Evolutionary conservation across 345 rosid species (phyloP), one percentile per base, ranked within the genome.

Genomic region (Aegle marmelos): DNA sequence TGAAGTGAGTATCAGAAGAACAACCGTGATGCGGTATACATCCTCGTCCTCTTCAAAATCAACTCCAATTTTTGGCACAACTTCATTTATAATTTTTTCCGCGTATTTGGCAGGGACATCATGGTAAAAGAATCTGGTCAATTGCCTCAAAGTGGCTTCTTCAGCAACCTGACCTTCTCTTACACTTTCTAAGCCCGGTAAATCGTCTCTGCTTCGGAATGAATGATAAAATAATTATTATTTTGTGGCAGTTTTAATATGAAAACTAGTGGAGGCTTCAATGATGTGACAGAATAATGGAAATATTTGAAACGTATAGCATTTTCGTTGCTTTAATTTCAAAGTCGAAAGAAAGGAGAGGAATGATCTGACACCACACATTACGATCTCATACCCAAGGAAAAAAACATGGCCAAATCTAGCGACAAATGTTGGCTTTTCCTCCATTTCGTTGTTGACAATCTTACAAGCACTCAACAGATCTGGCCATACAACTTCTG

Each of bases 381-480:
- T 48, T 25, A 28, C 22, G 21, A 31, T 19, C 33, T 39, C 68
- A 41, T 64, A 83, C 83, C 79, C 60, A 4, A 17, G 62, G 30
- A 84, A 84, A 72, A 73, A 61, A 54, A 76, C 59, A 13, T 79
- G 79, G 62, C 87, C 87, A 31, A 84, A 48, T 63, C 82, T 78
- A 71, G 79, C 87, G 22, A 81, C 74, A 31, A 84, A 17, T 61
- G 45, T 68, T 7, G 80, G 82, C 66, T 68, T 84, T 39, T 45
- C 67, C 54, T 78, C 62, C 56, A 56, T 79, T 54, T 72, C 67
- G 41, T 58, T 79, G 70, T 61, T 76, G 73, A 79, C 61, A 30
- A 14, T 65, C 33, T 68, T 58, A 53, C 73, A 81, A 41, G 80
- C 69, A 62, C 80, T 67, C 31, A 68, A 25, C n/a, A 84, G 21